Conservation (phyloP, 495 filamentous ascomycete species). For the Clavariopsis aquatica region DNA sequence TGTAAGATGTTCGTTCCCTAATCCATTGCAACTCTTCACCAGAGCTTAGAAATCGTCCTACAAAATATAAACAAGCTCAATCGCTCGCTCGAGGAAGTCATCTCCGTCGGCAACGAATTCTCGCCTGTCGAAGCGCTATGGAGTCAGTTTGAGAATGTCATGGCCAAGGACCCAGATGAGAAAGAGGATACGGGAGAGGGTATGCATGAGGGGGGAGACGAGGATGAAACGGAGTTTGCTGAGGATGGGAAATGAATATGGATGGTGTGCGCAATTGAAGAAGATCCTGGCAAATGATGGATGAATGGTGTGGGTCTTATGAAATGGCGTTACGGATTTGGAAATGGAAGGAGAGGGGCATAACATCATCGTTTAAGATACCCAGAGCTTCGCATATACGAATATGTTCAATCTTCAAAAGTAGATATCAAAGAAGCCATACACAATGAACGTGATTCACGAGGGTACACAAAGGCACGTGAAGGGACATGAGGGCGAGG, state of each 20-base stretch:
- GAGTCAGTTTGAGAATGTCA: slow-evolving; percentile 96
- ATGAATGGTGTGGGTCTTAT: too few species aligned
- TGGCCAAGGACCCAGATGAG: slow-evolving; percentile 62
- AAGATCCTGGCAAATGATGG: too few species aligned
- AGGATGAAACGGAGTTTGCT: slow-evolving; percentile 8
- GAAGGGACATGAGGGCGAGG: not conserved
- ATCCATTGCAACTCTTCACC: too few species aligned
- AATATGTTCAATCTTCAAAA: too few species aligned
- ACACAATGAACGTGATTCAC: too few species aligned
- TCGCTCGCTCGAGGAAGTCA: slow-evolving; percentile 87
- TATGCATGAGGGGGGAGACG: slow-evolving; percentile 21
- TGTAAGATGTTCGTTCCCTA: too few species aligned
- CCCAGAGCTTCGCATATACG: not conserved
- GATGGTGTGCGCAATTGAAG: not conserved
- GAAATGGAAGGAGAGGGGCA: too few species aligned
- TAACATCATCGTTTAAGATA: not conserved
- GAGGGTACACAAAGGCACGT: too few species aligned
- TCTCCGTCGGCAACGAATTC: slow-evolving; percentile 94
- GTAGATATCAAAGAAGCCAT: too few species aligned
- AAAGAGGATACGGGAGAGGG: slow-evolving; percentile 29
- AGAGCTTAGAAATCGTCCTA: slow-evolving; percentile 79
- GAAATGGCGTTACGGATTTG: too few species aligned
- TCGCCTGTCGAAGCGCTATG: slow-evolving; percentile 93
- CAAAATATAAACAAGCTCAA: slow-evolving; percentile 96
- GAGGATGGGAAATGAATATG: not conserved